Evolutionary conservation across 257 asterid species (phyloP), one percentile per base, ranked within the genome.

Genomic region (Scutellaria barbata): DNA sequence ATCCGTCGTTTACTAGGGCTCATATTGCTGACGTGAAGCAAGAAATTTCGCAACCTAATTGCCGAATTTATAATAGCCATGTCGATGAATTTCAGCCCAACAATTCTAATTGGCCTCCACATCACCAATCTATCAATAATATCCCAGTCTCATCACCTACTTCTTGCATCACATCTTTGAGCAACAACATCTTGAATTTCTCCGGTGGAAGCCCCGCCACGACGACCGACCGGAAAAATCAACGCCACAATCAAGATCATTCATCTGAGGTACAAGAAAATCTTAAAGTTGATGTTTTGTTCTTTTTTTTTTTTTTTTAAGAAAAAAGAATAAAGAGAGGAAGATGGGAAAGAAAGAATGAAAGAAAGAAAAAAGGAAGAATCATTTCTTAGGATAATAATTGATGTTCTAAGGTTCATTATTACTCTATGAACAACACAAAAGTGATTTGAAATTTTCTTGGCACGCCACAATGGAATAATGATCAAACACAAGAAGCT

Each of bases 121-220:
- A 35, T 41, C 73, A 68, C 22, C 81, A 69, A 13, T 30, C 66
- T 8, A 50, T 68, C 54, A 74, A 30, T 30, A 74, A 30, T 30
- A 30, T 83, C 54, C 86, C 86, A 0, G 81, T 77, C 39, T 85
- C 90, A 33, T 85, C 96, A 18, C 88, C 97, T 6, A 79, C 83
- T 5, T 87, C 96, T 33, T 88, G 89, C 75, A 77, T 83, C 69
- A 85, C 97, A 0, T 79, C 79, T 66, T 71, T 84, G 72, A 80
- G 83, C 68, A 83, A 74, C 82, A 81, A 67, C 75, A 41, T 83
- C 74, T 62, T 89, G 50, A 89, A 85, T 54, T 91, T 87, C 80
- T 87, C 97, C 53, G 64, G 67, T 20, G 48, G 41, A 13, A 70
- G 76, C 40, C 10, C 77, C 16, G 20, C 37, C 35, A 40, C 73